These are phyloP conservation scores for Exophiala alcalophila DNA, from an alignment of 2,329 filamentous ascomycete species.

Conservation along the genomic window DNA sequence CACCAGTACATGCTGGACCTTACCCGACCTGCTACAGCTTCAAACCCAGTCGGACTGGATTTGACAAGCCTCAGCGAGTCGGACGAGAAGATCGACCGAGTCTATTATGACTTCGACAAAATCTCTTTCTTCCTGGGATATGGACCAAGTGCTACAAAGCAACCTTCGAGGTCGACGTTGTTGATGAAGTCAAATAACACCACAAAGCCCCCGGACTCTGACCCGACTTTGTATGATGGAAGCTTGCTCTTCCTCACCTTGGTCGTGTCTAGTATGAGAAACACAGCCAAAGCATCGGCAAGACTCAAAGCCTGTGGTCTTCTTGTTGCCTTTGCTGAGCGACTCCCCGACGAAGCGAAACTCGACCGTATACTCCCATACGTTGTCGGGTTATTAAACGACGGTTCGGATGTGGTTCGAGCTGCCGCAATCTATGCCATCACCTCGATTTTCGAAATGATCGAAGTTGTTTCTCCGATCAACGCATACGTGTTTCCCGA, in stretches of 20 bases:
- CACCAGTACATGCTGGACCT: constrained; percentile 97
- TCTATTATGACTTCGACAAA: constrained; percentile 95
- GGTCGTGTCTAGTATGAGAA: constrained; percentile 82
- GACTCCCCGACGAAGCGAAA: constrained; percentile 91
- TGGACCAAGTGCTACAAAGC: constrained; percentile 25
- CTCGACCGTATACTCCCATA: constrained; percentile 91
- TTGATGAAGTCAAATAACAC: constrained; percentile 62
- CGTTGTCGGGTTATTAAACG: constrained; percentile 75
- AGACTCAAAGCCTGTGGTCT: constrained; percentile 87
- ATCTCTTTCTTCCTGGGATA: constrained; percentile 89
- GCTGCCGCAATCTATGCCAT: constrained; percentile 81
- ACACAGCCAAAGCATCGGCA: constrained; percentile 83
- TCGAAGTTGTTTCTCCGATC: constrained; percentile 77
- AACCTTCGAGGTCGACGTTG: constrained; percentile 33
- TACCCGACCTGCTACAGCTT: constrained; percentile 82
- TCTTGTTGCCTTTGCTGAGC: constrained; percentile 84
- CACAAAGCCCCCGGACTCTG: constrained; percentile 49
- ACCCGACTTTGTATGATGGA: constrained; percentile 74
- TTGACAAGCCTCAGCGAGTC: constrained; percentile 75
- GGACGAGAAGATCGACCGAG: constrained; percentile 88
- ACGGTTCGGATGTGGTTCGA: constrained; percentile 79
- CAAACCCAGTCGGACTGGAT: constrained; percentile 65
- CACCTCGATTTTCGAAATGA: constrained; percentile 81
- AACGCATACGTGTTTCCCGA: constrained; percentile 67
- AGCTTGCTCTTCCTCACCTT: constrained; percentile 89